Evolutionary conservation across 176 grass and related monocot genomes (phyloP).

Genomic region (Saccharum spontaneum): DNA sequence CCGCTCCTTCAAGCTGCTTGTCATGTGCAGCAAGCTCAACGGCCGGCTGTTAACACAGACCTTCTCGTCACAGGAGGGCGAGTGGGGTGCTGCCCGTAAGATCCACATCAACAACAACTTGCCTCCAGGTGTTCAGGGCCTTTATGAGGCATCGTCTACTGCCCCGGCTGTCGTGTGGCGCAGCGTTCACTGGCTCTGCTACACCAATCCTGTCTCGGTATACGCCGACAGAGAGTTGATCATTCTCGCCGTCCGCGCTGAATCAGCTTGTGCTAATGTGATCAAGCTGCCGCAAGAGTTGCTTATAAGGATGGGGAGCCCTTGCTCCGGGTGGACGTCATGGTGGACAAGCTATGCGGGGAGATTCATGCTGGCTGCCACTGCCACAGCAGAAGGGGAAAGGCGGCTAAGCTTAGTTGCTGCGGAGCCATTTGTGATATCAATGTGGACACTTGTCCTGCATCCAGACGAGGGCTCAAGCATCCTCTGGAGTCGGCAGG

Average conservation of each 20-base stretch:
- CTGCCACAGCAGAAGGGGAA: not conserved
- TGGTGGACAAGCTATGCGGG: too few relatives aligned
- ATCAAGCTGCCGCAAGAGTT: not conserved
- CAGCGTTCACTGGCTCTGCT: too few relatives aligned
- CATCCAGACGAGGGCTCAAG: not conserved
- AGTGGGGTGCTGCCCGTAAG: not conserved
- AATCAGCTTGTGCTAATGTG: not conserved
- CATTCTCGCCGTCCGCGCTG: not conserved
- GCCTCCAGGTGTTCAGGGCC: too few relatives aligned
- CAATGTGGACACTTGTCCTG: not conserved
- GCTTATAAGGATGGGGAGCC: not conserved
- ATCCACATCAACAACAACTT: too few relatives aligned
- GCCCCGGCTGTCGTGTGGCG: too few relatives aligned
- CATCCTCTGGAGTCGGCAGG: not conserved
- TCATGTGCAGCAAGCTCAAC: not conserved
- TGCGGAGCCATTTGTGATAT: not conserved
- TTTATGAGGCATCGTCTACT: not conserved
- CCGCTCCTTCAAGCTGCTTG: conserved; percentile 14
- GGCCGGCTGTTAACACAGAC: not conserved
- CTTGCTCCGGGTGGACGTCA: too few relatives aligned
- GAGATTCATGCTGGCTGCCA: not conserved
- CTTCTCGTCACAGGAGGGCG: not conserved
- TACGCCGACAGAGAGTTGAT: not conserved
- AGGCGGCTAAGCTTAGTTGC: conserved; percentile 1
- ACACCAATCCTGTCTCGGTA: too few relatives aligned